Evolutionary conservation across 2,329 filamentous ascomycete species (phyloP).

Genomic region (Rutstroemia sp.): DNA sequence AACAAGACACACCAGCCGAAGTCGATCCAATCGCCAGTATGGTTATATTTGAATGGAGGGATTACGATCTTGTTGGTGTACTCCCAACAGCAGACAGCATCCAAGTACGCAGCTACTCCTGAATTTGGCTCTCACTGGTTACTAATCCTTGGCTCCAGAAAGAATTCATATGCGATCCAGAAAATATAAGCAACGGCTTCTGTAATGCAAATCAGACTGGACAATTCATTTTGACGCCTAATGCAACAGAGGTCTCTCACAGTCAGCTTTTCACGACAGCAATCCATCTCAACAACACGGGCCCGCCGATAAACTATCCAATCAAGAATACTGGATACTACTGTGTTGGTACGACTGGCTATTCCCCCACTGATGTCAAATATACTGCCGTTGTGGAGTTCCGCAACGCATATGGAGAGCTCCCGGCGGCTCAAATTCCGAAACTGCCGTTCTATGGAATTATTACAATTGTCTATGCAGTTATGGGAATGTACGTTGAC

Average conservation of each 20-base stretch:
- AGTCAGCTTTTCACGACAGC: conserved; percentile 72
- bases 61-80: conserved; percentile 71
- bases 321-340: conserved; percentile 93
- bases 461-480: conserved; percentile 85
- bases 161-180: conserved; percentile 69
- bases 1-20: conserved; percentile 47
- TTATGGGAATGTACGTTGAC: conserved; percentile 60
- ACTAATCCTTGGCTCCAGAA: conserved; percentile 39
- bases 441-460: conserved; percentile 97
- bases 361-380: conserved; percentile 48
- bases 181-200: conserved; percentile 57
- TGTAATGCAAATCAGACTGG: conserved; percentile 76
- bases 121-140: background rate
- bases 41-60: conserved; percentile 90
- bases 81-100: conserved; percentile 46
- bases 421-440: conserved; percentile 89
- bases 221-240: conserved; percentile 72
- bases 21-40: conserved; percentile 74
- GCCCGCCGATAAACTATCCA: conserved; percentile 66
- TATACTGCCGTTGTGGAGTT: conserved; percentile 85
- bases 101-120: conserved; percentile 38
- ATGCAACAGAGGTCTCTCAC: conserved; percentile 64
- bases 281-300: conserved; percentile 69
- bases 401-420: conserved; percentile 91
- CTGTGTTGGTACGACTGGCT: conserved; percentile 76